Base-by-base conservation (phyloP, 2,329 filamentous ascomycete genomes). In the Whalleya microplaca region DNA sequence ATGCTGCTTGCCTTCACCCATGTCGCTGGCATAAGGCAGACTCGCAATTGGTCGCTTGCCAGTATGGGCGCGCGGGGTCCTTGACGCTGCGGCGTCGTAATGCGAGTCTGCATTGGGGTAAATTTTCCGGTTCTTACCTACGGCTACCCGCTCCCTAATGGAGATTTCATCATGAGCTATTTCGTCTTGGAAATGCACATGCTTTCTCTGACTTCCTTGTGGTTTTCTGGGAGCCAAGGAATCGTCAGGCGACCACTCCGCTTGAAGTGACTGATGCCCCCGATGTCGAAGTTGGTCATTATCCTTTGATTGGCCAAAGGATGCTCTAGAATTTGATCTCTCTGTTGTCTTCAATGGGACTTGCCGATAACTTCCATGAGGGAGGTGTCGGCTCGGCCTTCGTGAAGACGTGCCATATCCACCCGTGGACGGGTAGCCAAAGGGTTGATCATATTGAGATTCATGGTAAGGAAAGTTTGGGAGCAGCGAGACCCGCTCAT, bases 21-120 rank as follows among this genome's bases (percentile, higher is more conserved):
- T 51, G 42, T 62, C 60, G 19, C 45, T 51, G 45, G 42, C 41
- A 1, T 47, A 37, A 48, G 55, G 48, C 47, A 53, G 44, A 8
- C 20, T 51, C 19, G 55, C 51, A 4, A 18, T 48, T 29, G 55
- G 21, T 4, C 40, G 50, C 52, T 29, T 50, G 37, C 32, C 21
- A 27, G 14, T 53, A 44, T 57, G 42, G 19, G 48, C 37, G 43
- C 52, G 45, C 37, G 37, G 21, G 50, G 42, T 54, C 40, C 47
- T 48, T 45, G 56, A 51, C 19, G 9, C 42, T 41, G 58, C 42
- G 21, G 21, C 20, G 21, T 48, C 21, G 41, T 54, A 48, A 32
- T 54, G 53, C 20, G 21, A 21, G 42, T 62, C 29, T 42, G 53
- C 19, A 29, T 23, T 21, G 19, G 37, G 48, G 20, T 48, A 21